These are phyloP conservation scores for Ganoderma sinense DNA, from an alignment of 1,284 basidiomycete genomes.

Conservation along the genomic window DNA sequence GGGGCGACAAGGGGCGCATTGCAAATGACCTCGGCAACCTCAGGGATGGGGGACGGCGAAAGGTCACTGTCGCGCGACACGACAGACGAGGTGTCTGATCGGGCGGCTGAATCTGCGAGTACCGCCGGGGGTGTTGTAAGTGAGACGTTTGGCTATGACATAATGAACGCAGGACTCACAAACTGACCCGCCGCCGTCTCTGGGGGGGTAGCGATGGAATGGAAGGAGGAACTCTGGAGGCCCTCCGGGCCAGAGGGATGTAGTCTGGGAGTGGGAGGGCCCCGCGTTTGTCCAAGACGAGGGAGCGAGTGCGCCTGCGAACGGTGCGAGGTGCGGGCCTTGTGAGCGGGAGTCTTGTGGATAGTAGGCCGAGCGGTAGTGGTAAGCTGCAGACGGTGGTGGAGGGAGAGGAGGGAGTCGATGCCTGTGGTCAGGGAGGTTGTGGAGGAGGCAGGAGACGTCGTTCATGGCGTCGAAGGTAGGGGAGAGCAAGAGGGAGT, in stretches of 20 bases:
- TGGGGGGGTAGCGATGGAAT: constrained; percentile 28
- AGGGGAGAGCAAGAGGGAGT: constrained; percentile 15
- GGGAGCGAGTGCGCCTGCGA: constrained; percentile 26
- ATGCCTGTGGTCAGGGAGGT: constrained; percentile 23
- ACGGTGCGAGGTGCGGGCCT: constrained; percentile 30
- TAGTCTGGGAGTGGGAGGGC: constrained; percentile 14
- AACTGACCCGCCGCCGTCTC: constrained; percentile 14
- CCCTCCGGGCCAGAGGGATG: constrained; percentile 28
- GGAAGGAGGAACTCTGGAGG: constrained; percentile 36
- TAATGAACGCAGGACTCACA: constrained; percentile 29
- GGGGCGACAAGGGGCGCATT: constrained; percentile 71
- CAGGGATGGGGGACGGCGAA: constrained; percentile 35
- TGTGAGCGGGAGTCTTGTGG: constrained; percentile 20
- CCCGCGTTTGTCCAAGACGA: constrained; percentile 30
- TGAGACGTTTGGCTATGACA: constrained; percentile 6
- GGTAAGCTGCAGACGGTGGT: constrained; percentile 9
- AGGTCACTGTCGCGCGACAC: constrained; percentile 35
- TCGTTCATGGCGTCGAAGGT: constrained; percentile 21
- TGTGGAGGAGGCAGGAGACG: constrained; percentile 28
- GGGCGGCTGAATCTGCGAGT: constrained; percentile 47
- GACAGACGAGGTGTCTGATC: constrained; percentile 47
- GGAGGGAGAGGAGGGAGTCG: constrained; percentile 10
- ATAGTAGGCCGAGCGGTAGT: constrained; percentile 17
- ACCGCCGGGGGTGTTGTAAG: constrained; percentile 6
- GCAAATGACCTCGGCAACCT: constrained; percentile 57